phyloP scores from a whole-genome alignment of 2,329 filamentous ascomycete species.

The Sclerotiophoma versabilis region DNA sequence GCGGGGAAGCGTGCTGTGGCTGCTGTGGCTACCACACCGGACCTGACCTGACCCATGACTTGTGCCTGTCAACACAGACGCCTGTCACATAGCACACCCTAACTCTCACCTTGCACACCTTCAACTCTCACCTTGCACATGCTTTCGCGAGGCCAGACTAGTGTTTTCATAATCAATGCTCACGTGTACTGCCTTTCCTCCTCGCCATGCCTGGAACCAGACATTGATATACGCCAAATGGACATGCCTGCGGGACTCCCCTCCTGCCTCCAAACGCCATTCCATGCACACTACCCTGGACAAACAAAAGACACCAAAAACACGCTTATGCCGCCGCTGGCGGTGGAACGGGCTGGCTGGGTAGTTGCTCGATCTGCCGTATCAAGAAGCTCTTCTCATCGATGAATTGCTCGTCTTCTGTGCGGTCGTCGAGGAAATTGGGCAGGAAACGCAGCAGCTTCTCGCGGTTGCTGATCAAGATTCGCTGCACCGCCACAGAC shows the following conservation, averaged over 20 bases:
- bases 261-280: slow-evolving; percentile 25
- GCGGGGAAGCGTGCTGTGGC: slow-evolving; percentile 14
- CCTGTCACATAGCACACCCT: too few species aligned
- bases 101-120: too few species aligned
- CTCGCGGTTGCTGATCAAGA: slow-evolving; percentile 94
- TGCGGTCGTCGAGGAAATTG: slow-evolving; percentile 91
- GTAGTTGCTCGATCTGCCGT: slow-evolving; percentile 76
- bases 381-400: slow-evolving; percentile 98
- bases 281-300: background rate
- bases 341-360: slow-evolving; percentile 39
- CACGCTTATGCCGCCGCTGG: slow-evolving; percentile 26
- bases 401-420: slow-evolving; percentile 97
- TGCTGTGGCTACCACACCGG: slow-evolving; percentile 8
- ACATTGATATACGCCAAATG: too few species aligned
- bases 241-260: too few species aligned
- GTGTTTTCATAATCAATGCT: too few species aligned
- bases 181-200: too few species aligned
- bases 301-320: background rate
- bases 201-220: too few species aligned
- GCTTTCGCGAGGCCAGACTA: too few species aligned
- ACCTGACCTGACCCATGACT: too few species aligned
- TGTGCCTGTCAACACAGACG: too few species aligned
- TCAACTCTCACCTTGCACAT: too few species aligned
- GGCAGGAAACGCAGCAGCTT: slow-evolving; percentile 88
- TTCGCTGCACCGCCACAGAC: slow-evolving; percentile 92